These are phyloP conservation scores for Cokeromyces recurvatus DNA, from an alignment of 371 early-diverging fungal species.

Conservation along the genomic window DNA sequence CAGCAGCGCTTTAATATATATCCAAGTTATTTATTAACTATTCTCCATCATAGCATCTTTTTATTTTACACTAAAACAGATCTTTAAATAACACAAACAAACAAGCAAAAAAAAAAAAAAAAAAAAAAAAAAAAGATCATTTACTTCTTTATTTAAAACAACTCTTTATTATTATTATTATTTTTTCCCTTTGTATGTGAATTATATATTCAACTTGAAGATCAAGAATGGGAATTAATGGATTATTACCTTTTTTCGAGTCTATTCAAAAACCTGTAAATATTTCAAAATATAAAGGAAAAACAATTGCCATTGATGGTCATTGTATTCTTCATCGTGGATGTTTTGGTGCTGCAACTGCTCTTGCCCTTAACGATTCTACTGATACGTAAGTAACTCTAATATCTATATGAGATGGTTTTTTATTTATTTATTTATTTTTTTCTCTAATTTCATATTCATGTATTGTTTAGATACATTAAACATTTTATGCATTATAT, in stretches of 20 bases:
- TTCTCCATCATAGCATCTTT: no score
- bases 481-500: constrained; percentile 72
- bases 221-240: constrained; percentile 83
- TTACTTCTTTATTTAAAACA: no score
- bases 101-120: no score
- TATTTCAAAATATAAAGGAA: constrained; percentile 63
- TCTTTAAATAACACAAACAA: no score
- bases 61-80: no score
- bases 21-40: no score
- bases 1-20: no score
- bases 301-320: constrained; percentile 84
- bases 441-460: no score
- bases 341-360: constrained; percentile 75
- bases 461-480: constrained; percentile 55
- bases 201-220: no score
- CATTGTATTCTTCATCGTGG: constrained; percentile 94
- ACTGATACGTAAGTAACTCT: constrained; percentile 57
- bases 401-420: neutral
- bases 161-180: no score
- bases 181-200: no score
- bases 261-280: constrained; percentile 64
- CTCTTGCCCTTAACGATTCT: constrained; percentile 56
- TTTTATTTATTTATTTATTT: neutral
- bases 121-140: no score
- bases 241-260: constrained; percentile 75